Base-by-base conservation (phyloP, 306 rosid genomes). In the Ormosia semicastrata region DNA sequence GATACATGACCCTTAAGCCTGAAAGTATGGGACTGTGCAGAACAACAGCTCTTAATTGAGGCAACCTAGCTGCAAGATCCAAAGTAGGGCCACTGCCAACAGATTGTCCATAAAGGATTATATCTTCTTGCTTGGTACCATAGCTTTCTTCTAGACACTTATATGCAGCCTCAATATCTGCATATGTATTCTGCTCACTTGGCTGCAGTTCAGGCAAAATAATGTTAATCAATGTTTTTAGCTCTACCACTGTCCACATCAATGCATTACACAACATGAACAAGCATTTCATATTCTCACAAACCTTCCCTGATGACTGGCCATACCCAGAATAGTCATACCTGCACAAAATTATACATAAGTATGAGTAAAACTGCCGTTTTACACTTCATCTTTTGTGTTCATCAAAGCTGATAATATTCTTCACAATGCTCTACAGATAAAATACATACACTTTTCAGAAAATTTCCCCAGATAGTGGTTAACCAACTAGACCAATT, bases 261-360 rank as follows among this genome's bases (percentile, higher is more conserved):
- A 50, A 13, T 33, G 58, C 69, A 76, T 7, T 49, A 37, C 37
- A 74, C 64, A 58, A 56, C 77, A 53, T 24, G 54, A 74, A 41
- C 81, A 74, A 81, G 46, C 60, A 63, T 56, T 79, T 77, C 33
- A 76, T 36, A 71, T 70, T 74, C 83, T 36, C 50, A 88, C 95
- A 66, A 71, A 93, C 97, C 97, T 93, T 93, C 84, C 97, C 95
- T 44, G 97, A 72, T 81, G 97, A 93, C 74, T 93, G 94, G 54
- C 97, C 97, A 65, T 92, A 92, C 71, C 97, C 97, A 41, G 97
- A 92, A 78, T 92, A 92, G 80, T 93, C 97, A 82, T 91, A 93
- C 93, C 97, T 93, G 85, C 87, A 87, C 43, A 81, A 47, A 72
- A 77, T 54, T n/a, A 66, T 17, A 64, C 17, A 49, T 36, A 47